Base-by-base conservation (phyloP, 768 basidiomycete genomes). In the Roridomyces roridus region DNA sequence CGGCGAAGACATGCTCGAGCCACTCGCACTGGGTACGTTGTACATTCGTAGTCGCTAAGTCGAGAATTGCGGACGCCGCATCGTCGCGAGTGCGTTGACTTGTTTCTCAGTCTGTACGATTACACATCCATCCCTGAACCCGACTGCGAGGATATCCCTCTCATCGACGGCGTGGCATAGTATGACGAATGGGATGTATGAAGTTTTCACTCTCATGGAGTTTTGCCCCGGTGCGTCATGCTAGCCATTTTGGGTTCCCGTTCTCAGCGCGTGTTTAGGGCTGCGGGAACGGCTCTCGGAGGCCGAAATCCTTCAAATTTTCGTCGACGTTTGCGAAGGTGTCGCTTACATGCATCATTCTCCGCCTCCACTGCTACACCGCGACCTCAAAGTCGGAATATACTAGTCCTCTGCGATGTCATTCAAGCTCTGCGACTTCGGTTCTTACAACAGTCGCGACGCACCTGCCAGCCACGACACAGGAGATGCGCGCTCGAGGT, bases 131-230 rank as follows among this genome's bases (percentile, higher is more conserved):
- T n/a, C n/a, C n/a, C n/a, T n/a, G n/a, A n/a, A n/a, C n/a, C n/a
- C n/a, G n/a, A n/a, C n/a, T n/a, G n/a, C n/a, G n/a, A n/a, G n/a
- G n/a, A n/a, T n/a, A n/a, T 97, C 51, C 87, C 97, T 70, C 88
- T 98, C 71, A 92, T 98, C 68, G 96, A 96, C 74, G 26, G 89
- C 94, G 51, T 96, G 93, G 85, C 87, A 92, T 58, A 85, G 87
- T 63, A 82, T 92, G 71, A 79, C 92, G 6, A 89, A 87, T 65
- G 93, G 92, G 26, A 82, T 85, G 43, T 94, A 90, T 67, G 97
- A 98, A 73, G 96, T 98, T 17, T 97, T 97, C 70, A 98, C 98
- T 70, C 82, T 99, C 58, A 99, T 99, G 97, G 97, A 99, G 70
- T 97, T 89, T 72, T 96, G 94, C 71, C 82, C 93, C 59, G 96